phyloP scores from a whole-genome alignment of 257 asterid species.

The Petunia secreta region DNA sequence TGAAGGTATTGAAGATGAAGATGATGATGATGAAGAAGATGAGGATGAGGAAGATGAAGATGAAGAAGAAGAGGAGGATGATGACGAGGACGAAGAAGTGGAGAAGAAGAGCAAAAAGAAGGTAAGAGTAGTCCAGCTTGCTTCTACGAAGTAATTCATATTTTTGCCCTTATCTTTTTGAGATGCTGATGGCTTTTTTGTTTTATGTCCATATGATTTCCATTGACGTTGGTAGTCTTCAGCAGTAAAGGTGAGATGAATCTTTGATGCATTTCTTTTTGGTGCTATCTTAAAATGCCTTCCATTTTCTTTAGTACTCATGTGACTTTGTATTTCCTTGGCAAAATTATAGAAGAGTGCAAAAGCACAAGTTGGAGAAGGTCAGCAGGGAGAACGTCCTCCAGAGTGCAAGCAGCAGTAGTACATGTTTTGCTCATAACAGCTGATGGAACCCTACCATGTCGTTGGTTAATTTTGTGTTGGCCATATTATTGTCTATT shows the following conservation, averaged over 20 bases:
- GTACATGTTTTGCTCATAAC: neutral
- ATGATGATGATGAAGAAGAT: slow-evolving; percentile 1
- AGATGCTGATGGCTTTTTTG: neutral
- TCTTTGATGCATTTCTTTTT: slow-evolving; percentile 8
- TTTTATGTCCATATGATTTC: neutral
- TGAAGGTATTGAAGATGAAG: slow-evolving; percentile 36
- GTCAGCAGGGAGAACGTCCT: slow-evolving; percentile 22
- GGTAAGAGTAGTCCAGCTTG: slow-evolving; percentile 35
- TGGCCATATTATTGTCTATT: neutral
- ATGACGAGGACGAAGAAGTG: slow-evolving; percentile 8
- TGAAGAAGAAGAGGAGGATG: slow-evolving; percentile 15
- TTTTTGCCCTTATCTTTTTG: neutral
- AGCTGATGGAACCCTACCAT: slow-evolving; percentile 4
- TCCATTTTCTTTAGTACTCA: neutral
- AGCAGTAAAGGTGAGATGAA: slow-evolving; percentile 39
- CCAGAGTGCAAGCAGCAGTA: slow-evolving; percentile 24
- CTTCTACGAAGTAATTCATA: neutral
- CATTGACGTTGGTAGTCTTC: slow-evolving; percentile 37
- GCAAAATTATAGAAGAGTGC: slow-evolving; percentile 44
- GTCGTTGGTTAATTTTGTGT: neutral
- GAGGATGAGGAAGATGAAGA: slow-evolving; percentile 27
- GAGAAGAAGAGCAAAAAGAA: slow-evolving; percentile 45
- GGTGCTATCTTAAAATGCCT: neutral
- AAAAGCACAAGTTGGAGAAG: slow-evolving; percentile 26
- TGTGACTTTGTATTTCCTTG: slow-evolving; percentile 29